Base-by-base conservation (phyloP, 345 rosid genomes). In the Psidium guajava region DNA sequence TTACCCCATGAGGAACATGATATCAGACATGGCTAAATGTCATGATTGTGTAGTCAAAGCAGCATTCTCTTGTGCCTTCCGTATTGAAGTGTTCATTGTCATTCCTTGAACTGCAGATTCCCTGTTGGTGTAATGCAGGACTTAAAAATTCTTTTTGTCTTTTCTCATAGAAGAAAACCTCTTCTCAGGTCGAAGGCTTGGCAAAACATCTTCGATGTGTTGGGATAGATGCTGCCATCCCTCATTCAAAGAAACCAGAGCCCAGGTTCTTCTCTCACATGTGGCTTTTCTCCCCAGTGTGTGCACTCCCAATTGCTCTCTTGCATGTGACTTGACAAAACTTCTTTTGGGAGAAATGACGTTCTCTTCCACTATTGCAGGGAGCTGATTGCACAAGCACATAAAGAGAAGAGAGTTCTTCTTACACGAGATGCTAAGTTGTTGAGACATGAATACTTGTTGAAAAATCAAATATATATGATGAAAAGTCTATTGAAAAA, bases 161-260 rank as follows among this genome's bases (percentile, higher is more conserved):
- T 82, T 21, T 58, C 47, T 69, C 80, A 69, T 69, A 20, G 40
- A 18, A 69, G 47, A 69, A 69, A 69, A 69, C 47, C 25, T 87
- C 27, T 88, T 13, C 81, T 64, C 88, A 96, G 98, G 94, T 96
- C 87, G 99, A 95, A 92, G 98, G 99, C 87, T 89, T 96, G 93
- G 99, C 99, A 8, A 96, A 96, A 88, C 98, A 96, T 92, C 89
- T 96, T 77, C 95, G 96, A 5, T 96, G 99, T 89, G 98, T 96
- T 77, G 98, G 98, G 28, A 86, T 96, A 74, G 98, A 96, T 91
- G 99, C 98, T 88, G 98, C 98, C 55, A 88, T 94, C 84, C 96
- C 98, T 53, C 86, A 42, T 85, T 91, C 91, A 1, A 95, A 87
- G 88, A 95, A 89, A 89, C 98, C 99, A 4, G 95, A 93, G 84